Base-by-base conservation (phyloP, 306 rosid species). In the Argentina anserina region DNA sequence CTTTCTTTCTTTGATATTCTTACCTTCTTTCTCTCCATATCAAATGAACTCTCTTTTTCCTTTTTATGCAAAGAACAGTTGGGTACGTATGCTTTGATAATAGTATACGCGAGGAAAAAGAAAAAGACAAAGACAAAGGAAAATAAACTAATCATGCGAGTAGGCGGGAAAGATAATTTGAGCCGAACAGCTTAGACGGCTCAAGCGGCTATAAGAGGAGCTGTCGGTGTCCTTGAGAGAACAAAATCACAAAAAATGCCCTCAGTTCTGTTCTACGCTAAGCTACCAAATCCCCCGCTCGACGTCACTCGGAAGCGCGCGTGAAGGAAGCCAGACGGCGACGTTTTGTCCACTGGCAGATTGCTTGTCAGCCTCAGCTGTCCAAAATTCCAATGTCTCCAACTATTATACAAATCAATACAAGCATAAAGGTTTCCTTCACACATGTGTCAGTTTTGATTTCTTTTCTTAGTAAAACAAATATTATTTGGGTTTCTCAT, bases 211-310 rank as follows among this genome's bases (percentile, higher is more conserved):
- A 59, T 9, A 43, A 31, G 62, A 65, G 37, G 3, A 75, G 71
- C 80, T 70, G 87, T 83, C 87, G 87, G 90, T 86, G 90, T 69
- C 64, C 15, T 28, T 39, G 58, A 52, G 64, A 40, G 40, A 62
- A 56, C 20, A 80, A 80, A 58, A 58, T 70, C 65, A 55, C 52
- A 43, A 0, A 28, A 23, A 58, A 53, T 72, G 77, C 71, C 78
- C 81, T 65, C 60, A 55, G 80, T 69, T 83, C 70, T 77, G 80
- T 69, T 83, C 70, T 77, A 76, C 87, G 87, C 87, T 65, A 86
- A 72, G 84, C 69, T 74, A 80, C 47, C 14, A 52, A 66, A 77
- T 71, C 26, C 37, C n/a, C n/a, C n/a, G n/a, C n/a, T n/a, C 62
- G 11, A 71, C 75, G 75, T 55, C 75, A 71, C 66, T 8, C 8